A percentile compares a stretch with the other conserved stretches of the same genome.
Evolutionary conservation across 345 rosid genomes (phyloP).

Genomic region (Anastatica hierochuntica): DNA sequence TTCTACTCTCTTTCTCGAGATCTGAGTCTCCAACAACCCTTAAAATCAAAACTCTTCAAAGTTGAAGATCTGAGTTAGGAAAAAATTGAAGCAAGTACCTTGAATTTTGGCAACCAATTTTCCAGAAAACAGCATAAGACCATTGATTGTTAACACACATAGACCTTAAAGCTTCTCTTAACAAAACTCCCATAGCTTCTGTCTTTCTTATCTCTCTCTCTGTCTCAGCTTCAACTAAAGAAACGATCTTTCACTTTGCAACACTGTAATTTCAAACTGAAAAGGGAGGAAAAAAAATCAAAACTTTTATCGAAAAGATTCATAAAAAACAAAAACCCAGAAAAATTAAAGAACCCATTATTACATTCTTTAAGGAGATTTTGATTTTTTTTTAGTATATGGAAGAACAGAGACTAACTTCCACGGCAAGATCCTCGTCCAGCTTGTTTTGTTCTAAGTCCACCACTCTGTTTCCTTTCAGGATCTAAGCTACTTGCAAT

Average conservation of each 20-base stretch:
- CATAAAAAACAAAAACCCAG: neutral
- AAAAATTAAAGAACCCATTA: slow-evolving; percentile 4
- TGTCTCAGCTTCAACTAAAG: neutral
- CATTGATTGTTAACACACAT: slow-evolving; percentile 65
- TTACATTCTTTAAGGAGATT: slow-evolving; percentile 24
- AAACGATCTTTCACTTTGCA: slow-evolving; percentile 13
- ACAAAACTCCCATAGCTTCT: slow-evolving; percentile 52
- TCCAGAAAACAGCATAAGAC: slow-evolving; percentile 96
- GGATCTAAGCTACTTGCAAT: slow-evolving; percentile 75
- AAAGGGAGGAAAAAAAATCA: neutral
- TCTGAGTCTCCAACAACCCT: slow-evolving; percentile 11
- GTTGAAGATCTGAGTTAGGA: neutral
- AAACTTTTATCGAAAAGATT: no score
- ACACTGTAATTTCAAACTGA: slow-evolving; percentile 21
- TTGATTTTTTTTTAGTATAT: neutral
- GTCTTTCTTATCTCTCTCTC: neutral
- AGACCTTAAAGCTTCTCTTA: slow-evolving; percentile 71
- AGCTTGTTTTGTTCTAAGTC: slow-evolving; percentile 90
- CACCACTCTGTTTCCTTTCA: slow-evolving; percentile 84
- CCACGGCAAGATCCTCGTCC: slow-evolving; percentile 99
- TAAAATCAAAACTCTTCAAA: neutral
- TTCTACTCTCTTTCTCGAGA: slow-evolving; percentile 28
- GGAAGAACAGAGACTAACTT: slow-evolving; percentile 50
- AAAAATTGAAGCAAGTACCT: slow-evolving; percentile 29
- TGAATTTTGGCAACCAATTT: slow-evolving; percentile 83